Percentiles rank a stretch among this genome's conserved stretches.
Evolutionary conservation across 305 asterid genomes (phyloP).

Genomic region (Rubia peregrina): DNA sequence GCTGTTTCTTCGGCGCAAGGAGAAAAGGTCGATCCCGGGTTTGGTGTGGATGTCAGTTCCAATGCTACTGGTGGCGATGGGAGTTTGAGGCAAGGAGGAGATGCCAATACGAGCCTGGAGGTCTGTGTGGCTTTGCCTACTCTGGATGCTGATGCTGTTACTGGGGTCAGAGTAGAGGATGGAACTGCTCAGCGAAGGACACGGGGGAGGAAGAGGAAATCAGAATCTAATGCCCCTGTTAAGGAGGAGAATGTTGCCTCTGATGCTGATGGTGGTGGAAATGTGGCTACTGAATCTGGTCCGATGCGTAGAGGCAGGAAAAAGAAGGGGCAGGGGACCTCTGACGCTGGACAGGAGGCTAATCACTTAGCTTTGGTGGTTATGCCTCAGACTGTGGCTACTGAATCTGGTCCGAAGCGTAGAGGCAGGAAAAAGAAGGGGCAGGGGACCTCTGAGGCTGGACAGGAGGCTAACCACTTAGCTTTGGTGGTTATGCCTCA

Average conservation of each 20-base stretch:
- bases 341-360: conserved; percentile 26
- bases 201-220: conserved; percentile 5
- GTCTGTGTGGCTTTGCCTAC: neutral
- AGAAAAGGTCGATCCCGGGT: conserved; percentile 14
- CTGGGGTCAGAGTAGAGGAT: neutral
- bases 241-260: neutral
- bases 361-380: conserved; percentile 22
- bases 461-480: conserved; percentile 23
- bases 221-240: neutral
- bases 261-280: neutral
- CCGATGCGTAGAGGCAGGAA: conserved; percentile 24
- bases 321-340: conserved; percentile 17
- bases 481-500: conserved; percentile 27
- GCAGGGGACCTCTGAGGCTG: conserved; percentile 13
- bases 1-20: conserved; percentile 11
- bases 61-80: neutral
- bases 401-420: neutral
- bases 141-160: neutral
- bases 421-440: conserved; percentile 30
- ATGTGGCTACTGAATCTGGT: conserved; percentile 1
- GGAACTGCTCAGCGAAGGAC: neutral
- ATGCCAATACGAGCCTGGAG: neutral
- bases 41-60: conserved; percentile 1
- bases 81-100: neutral
- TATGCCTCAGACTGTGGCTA: conserved; percentile 18